phyloP scores from a whole-genome alignment of 2,329 filamentous ascomycete genomes.

The Ascomycota sp. region DNA sequence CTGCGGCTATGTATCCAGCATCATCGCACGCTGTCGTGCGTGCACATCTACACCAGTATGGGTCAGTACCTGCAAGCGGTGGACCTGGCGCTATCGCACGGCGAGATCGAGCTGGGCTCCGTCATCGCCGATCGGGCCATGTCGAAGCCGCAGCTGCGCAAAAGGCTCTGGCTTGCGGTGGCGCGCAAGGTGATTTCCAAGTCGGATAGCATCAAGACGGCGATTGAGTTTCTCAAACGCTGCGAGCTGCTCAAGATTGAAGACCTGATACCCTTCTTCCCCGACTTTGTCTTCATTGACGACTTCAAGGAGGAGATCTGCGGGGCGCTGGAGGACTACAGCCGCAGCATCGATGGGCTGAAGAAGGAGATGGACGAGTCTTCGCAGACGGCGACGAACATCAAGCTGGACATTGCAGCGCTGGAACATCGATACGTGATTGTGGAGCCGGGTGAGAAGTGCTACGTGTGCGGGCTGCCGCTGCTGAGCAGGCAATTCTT shows the following conservation, averaged over 20 bases:
- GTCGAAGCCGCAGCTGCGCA: constrained; percentile 57
- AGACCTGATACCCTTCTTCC: constrained; percentile 93
- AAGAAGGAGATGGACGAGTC: constrained; percentile 93
- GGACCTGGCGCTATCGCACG: constrained; percentile 71
- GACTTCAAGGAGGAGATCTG: constrained; percentile 99
- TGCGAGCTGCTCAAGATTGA: constrained; percentile 87
- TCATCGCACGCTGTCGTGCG: constrained; percentile 75
- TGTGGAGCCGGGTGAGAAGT: constrained; percentile 86
- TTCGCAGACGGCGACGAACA: constrained; percentile 68
- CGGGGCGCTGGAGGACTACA: constrained; percentile 77
- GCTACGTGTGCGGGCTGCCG: constrained; percentile 69
- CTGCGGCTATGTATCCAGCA: constrained; percentile 88
- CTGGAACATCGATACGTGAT: constrained; percentile 84
- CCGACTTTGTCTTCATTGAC: constrained; percentile 94
- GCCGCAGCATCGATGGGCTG: constrained; percentile 65
- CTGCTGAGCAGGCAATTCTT: constrained; percentile 85
- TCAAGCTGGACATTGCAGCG: constrained; percentile 68
- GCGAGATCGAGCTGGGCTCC: constrained; percentile 72
- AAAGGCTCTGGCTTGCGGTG: constrained; percentile 86
- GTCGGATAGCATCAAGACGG: constrained; percentile 69
- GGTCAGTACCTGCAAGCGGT: constrained; percentile 83
- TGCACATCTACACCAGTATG: constrained; percentile 96
- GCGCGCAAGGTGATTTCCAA: constrained; percentile 83
- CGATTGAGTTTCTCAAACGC: constrained; percentile 78
- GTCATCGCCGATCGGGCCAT: constrained; percentile 72